Conservation (phyloP, 2,329 filamentous ascomycete genomes). For the Calonectria naviculata region DNA sequence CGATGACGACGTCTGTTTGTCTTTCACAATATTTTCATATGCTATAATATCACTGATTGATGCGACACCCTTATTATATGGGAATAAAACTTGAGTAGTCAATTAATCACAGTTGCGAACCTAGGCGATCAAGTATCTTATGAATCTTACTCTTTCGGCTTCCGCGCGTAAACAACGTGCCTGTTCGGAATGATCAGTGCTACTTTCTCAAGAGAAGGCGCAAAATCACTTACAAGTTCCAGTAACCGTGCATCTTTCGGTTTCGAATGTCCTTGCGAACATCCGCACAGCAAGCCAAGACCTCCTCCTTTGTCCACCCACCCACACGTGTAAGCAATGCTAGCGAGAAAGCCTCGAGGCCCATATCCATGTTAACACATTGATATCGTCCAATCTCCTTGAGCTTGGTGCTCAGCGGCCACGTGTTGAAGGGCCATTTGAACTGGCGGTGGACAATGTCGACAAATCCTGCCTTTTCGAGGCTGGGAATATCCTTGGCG, state of each 20-base stretch:
- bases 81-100: too few species aligned
- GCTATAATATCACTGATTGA: too few species aligned
- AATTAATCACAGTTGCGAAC: too few species aligned
- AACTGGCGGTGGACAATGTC: slow-evolving; percentile 57
- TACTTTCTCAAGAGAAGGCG: fast-evolving
- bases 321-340: slow-evolving; percentile 39
- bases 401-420: slow-evolving; percentile 58
- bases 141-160: neutral
- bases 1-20: too few species aligned
- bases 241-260: slow-evolving; percentile 42
- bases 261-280: slow-evolving; percentile 40
- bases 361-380: slow-evolving; percentile 36
- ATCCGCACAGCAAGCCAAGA: slow-evolving; percentile 33
- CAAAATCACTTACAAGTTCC: slow-evolving; percentile 29
- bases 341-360: slow-evolving; percentile 42
- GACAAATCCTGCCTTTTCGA: slow-evolving; percentile 62
- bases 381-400: slow-evolving; percentile 57
- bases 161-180: slow-evolving; percentile 26
- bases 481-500: slow-evolving; percentile 39
- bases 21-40: too few species aligned
- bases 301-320: slow-evolving; percentile 40
- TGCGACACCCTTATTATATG: too few species aligned
- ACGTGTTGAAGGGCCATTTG: slow-evolving; percentile 59
- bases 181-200: slow-evolving; percentile 8
- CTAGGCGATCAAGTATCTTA: too few species aligned